These are phyloP conservation scores for Syzygium aqueum DNA, from an alignment of 345 rosid species.

Conservation along the genomic window DNA sequence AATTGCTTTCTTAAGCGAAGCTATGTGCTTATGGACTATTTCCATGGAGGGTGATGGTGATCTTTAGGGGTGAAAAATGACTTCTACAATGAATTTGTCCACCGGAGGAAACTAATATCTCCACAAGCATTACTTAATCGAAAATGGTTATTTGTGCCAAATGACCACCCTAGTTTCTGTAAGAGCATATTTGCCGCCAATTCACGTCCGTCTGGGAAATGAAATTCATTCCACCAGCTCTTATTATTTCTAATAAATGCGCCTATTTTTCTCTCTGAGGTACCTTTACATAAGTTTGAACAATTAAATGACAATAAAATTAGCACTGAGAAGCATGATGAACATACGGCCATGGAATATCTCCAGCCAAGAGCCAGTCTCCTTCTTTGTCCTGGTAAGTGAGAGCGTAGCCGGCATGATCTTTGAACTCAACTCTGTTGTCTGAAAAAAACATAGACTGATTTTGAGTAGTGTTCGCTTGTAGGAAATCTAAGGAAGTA, in stretches of 20 bases:
- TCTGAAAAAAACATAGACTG: slow-evolving; percentile 4
- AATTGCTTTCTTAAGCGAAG: background rate
- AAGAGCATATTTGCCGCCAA: background rate
- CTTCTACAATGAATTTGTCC: background rate
- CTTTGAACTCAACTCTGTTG: slow-evolving; percentile 8
- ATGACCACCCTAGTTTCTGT: background rate
- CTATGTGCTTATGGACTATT: background rate
- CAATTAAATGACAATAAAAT: background rate
- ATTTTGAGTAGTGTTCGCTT: background rate
- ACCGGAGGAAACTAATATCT: background rate
- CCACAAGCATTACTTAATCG: background rate
- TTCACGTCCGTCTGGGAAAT: background rate
- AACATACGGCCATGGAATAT: slow-evolving; percentile 68
- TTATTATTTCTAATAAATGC: background rate
- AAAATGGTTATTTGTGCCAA: background rate
- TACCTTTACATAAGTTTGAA: background rate
- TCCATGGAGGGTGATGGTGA: background rate
- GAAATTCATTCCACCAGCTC: background rate
- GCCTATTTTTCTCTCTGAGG: background rate
- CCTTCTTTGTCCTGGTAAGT: slow-evolving; percentile 58
- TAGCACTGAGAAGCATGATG: background rate
- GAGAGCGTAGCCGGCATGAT: slow-evolving; percentile 18
- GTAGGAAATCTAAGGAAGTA: background rate
- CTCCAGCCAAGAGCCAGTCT: slow-evolving; percentile 48
- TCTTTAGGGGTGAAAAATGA: background rate